Percentiles rank a stretch among this genome's conserved stretches.
These are phyloP conservation scores for Ascochyta lentis DNA, from an alignment of 2,329 filamentous ascomycete genomes.

Conservation along the genomic window DNA sequence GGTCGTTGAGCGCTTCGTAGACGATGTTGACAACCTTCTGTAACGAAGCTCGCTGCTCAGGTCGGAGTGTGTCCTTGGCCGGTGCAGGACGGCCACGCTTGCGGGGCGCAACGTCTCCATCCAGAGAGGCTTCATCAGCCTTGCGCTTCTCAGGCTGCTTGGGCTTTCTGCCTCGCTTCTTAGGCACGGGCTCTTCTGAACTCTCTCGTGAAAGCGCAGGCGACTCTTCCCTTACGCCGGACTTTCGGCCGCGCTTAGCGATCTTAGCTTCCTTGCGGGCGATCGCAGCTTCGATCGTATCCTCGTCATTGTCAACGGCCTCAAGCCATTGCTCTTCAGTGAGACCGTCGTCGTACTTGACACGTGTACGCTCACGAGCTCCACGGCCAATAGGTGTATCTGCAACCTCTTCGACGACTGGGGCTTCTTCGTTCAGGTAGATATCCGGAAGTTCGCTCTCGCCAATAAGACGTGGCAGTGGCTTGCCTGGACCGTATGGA, in stretches of 20 bases:
- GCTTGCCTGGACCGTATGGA: constrained; percentile 75
- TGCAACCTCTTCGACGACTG: constrained; percentile 78
- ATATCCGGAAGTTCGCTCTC: constrained; percentile 93
- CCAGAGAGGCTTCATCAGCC: constrained; percentile 69
- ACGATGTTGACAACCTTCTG: constrained; percentile 80
- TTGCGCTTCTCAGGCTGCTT: constrained; percentile 80
- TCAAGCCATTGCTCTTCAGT: constrained; percentile 99
- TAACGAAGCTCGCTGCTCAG: constrained; percentile 75
- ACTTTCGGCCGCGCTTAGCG: constrained; percentile 77
- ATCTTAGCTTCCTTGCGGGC: constrained; percentile 87
- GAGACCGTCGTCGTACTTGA: constrained; percentile 95
- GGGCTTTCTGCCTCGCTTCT: constrained; percentile 83
- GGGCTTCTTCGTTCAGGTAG: constrained; percentile 86
- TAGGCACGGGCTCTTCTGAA: constrained; percentile 78
- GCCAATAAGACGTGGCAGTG: constrained; percentile 78
- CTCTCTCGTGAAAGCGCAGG: constrained; percentile 81
- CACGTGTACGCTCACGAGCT: constrained; percentile 90
- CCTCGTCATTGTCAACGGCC: constrained; percentile 95
- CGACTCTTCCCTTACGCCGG: constrained; percentile 67
- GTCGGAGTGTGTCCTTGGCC: constrained; percentile 71
- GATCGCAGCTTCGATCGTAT: constrained; percentile 90
- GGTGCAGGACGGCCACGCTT: constrained; percentile 69
- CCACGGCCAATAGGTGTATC: constrained; percentile 80
- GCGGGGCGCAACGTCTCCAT: constrained; percentile 70
- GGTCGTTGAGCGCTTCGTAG: constrained; percentile 79